Percentiles rank a stretch among this genome's conserved stretches.
phyloP scores from a whole-genome alignment of 768 basidiomycete genomes.

The Guyanaporus albipodus region DNA sequence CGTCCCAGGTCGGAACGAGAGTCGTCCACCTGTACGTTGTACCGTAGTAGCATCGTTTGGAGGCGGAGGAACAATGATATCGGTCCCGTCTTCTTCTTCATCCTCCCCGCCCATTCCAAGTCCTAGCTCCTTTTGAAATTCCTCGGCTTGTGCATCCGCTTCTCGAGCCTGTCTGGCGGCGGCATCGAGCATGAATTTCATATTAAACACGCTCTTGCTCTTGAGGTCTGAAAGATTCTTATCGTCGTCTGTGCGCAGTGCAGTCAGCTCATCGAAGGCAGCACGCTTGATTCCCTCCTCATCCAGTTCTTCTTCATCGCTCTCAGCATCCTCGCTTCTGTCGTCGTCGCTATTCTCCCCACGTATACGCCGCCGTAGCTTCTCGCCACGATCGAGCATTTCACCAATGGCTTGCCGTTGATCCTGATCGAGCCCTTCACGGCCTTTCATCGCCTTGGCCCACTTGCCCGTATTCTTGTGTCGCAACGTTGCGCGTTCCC shows the following conservation, averaged over 20 bases:
- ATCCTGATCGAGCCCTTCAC: conserved; percentile 63
- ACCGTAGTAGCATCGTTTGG: conserved; percentile 36
- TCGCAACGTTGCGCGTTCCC: conserved; percentile 82
- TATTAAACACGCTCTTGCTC: conserved; percentile 77
- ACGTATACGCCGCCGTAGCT: conserved; percentile 69
- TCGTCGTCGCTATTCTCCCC: conserved; percentile 60
- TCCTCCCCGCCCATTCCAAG: conserved; percentile 32
- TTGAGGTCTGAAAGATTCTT: conserved; percentile 24
- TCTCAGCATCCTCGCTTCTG: conserved; percentile 44
- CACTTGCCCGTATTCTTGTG: conserved; percentile 89
- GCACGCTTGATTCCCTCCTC: conserved; percentile 50
- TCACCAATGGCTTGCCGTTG: conserved; percentile 70
- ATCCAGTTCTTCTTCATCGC: conserved; percentile 35
- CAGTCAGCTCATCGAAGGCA: conserved; percentile 76
- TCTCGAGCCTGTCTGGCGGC: conserved; percentile 59
- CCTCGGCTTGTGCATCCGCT: conserved; percentile 62
- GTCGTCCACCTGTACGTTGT: conserved; percentile 63
- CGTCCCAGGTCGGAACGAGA: conserved; percentile 56
- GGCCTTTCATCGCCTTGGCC: conserved; percentile 70
- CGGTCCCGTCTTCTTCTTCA: conserved; percentile 28
- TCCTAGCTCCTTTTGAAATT: conserved; percentile 69
- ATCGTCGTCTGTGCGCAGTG: conserved; percentile 41
- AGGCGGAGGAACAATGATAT: conserved; percentile 27
- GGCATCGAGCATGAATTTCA: conserved; percentile 99
- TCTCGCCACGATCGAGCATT: conserved; percentile 82